A percentile compares a stretch with the other conserved stretches of the same genome.
phyloP scores from a whole-genome alignment of 2,329 filamentous ascomycete species.

The Dothidotthia symphoricarpi region DNA sequence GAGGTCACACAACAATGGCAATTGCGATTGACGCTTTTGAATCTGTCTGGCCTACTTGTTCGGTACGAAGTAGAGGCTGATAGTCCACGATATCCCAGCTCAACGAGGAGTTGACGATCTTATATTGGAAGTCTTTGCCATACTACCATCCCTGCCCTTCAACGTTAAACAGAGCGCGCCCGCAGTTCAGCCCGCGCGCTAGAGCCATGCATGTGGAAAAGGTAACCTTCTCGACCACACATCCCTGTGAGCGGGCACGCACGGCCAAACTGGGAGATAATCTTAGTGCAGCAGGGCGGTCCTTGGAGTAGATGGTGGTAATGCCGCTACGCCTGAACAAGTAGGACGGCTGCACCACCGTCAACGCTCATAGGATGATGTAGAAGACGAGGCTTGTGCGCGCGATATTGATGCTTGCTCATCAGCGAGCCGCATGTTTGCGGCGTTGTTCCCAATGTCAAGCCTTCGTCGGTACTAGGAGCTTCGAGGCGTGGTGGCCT shows the following conservation, averaged over 20 bases:
- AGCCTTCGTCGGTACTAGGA: slow-evolving; percentile 27
- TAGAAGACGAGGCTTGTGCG: slow-evolving; percentile 17
- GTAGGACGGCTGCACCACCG: slow-evolving; percentile 12
- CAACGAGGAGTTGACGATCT: slow-evolving; percentile 23
- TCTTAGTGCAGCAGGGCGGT: slow-evolving; percentile 28
- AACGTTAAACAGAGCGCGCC: slow-evolving; percentile 31
- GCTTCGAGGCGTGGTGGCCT: slow-evolving; percentile 14
- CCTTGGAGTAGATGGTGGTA: slow-evolving; percentile 13
- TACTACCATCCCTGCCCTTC: slow-evolving; percentile 19
- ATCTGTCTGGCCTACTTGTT: background rate
- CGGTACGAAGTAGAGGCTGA: background rate
- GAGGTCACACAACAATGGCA: too few species aligned
- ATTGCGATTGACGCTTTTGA: too few species aligned
- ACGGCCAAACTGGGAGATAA: slow-evolving; percentile 21
- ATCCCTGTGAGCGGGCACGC: slow-evolving; percentile 15
- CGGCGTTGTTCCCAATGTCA: slow-evolving; percentile 26
- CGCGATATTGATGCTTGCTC: slow-evolving; percentile 16
- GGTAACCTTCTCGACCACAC: slow-evolving; percentile 19
- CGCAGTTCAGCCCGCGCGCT: slow-evolving; percentile 27
- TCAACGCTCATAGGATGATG: too few species aligned
- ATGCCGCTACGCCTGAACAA: slow-evolving; percentile 19
- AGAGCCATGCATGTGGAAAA: slow-evolving; percentile 30
- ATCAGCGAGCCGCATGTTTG: slow-evolving; percentile 33
- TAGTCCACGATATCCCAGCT: background rate
- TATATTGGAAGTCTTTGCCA: slow-evolving; percentile 25